Percentiles rank a stretch among this genome's conserved stretches.
Evolutionary conservation across 768 basidiomycete species (phyloP).

Genomic region (Auricularia sp.): DNA sequence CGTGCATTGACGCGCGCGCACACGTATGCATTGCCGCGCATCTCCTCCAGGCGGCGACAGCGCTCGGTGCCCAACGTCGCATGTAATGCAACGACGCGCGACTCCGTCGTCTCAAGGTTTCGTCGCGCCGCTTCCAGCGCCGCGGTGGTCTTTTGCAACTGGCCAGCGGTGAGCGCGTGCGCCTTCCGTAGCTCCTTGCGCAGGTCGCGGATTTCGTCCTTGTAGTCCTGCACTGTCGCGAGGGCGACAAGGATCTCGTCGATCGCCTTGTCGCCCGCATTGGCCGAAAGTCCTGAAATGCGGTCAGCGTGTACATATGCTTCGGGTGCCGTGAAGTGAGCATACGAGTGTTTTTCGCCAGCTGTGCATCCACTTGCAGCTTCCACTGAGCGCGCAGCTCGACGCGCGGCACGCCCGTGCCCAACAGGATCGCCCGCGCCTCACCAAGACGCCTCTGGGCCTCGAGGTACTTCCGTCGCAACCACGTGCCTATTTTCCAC

Average conservation of each 20-base stretch:
- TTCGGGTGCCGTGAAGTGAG: neutral
- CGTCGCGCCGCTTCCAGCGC: neutral
- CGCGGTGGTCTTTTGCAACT: neutral
- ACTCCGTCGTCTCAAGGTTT: neutral
- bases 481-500: neutral
- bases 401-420: neutral
- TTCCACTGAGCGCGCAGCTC: neutral
- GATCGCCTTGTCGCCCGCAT: neutral
- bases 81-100: neutral
- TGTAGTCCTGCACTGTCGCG: neutral
- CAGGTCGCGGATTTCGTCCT: neutral
- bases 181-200: neutral
- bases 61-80: neutral
- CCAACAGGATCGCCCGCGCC: neutral
- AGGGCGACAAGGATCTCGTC: neutral
- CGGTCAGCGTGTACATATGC: no score
- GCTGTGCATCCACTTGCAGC: neutral
- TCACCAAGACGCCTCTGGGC: neutral
- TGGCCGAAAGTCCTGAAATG: neutral
- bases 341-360: neutral
- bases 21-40: neutral
- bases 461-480: neutral
- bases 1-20: neutral
- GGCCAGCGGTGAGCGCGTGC: neutral
- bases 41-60: neutral